These are phyloP conservation scores for Talinum fruticosum DNA, from an alignment of 148 eudicot species.

Conservation along the genomic window DNA sequence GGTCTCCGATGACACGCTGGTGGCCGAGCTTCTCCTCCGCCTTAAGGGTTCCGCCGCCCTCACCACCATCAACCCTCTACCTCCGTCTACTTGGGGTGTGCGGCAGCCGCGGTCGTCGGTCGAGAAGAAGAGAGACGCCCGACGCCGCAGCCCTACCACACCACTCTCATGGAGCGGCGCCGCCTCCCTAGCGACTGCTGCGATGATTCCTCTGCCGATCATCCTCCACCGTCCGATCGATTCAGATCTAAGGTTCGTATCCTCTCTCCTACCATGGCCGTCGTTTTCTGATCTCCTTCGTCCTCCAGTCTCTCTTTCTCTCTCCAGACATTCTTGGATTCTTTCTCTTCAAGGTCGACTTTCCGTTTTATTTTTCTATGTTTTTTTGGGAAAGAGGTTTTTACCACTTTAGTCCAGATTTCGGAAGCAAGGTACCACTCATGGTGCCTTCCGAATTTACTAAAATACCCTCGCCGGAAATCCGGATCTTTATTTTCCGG, in stretches of 20 bases:
- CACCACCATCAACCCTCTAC: neutral
- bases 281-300: neutral
- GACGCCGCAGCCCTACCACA: constrained; percentile 43
- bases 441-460: neutral
- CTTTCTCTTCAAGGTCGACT: neutral
- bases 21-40: constrained; percentile 37
- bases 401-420: neutral
- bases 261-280: neutral
- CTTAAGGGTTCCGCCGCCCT: constrained; percentile 15
- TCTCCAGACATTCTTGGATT: neutral
- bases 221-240: constrained; percentile 24
- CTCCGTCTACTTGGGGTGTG: constrained; percentile 33
- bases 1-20: constrained; percentile 33
- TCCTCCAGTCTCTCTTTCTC: neutral
- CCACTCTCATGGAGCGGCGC: constrained; percentile 40
- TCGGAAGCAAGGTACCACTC: neutral
- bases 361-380: neutral
- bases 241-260: constrained; percentile 31
- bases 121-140: constrained; percentile 9
- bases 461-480: constrained; percentile 11
- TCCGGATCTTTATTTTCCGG: constrained; percentile 23
- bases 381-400: neutral
- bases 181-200: constrained; percentile 34
- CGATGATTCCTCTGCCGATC: constrained; percentile 26
- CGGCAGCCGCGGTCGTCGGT: constrained; percentile 30